phyloP scores from a whole-genome alignment of 805 yeast species.

The Diddensiella caesifluorescens region DNA sequence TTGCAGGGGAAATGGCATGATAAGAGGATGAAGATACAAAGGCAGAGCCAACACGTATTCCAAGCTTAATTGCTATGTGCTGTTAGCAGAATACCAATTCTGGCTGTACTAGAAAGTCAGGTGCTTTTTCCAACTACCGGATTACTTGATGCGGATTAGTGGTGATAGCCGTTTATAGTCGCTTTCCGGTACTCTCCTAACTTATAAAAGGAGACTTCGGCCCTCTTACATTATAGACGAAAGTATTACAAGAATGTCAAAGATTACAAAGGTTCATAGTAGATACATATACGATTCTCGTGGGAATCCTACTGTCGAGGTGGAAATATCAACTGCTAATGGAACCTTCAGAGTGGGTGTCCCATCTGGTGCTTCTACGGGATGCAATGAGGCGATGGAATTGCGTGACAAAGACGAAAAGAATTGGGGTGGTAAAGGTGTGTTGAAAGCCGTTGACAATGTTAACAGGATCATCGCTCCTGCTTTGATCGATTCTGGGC shows the following conservation, averaged over 20 bases:
- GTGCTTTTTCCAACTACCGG: too few relatives aligned
- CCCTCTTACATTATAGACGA: too few relatives aligned
- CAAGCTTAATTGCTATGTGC: too few relatives aligned
- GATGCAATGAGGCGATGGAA: conserved; percentile 97
- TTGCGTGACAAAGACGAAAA: conserved; percentile 97
- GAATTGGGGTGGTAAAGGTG: conserved; percentile 99
- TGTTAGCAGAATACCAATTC: too few relatives aligned
- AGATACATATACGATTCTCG: conserved; percentile 99
- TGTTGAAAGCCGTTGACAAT: conserved; percentile 90
- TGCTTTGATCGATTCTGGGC: conserved; percentile 72
- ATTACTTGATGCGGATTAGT: too few relatives aligned
- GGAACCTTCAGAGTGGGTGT: conserved; percentile 96
- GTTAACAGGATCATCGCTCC: conserved; percentile 95
- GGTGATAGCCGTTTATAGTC: background rate
- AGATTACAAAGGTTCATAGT: conserved; percentile 74
- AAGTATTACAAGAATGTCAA: background rate
- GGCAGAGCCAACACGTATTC: too few relatives aligned
- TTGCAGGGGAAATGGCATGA: too few relatives aligned
- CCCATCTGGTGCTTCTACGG: conserved; percentile 99
- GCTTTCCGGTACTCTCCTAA: too few relatives aligned
- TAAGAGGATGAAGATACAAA: too few relatives aligned
- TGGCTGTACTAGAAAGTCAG: too few relatives aligned
- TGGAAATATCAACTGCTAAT: conserved; percentile 85
- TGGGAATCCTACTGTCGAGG: conserved; percentile 97
- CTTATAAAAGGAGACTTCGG: too few relatives aligned